phyloP scores from a whole-genome alignment of 192 early-diverging fungal species.

The Fimicolochytrium jonesii region DNA sequence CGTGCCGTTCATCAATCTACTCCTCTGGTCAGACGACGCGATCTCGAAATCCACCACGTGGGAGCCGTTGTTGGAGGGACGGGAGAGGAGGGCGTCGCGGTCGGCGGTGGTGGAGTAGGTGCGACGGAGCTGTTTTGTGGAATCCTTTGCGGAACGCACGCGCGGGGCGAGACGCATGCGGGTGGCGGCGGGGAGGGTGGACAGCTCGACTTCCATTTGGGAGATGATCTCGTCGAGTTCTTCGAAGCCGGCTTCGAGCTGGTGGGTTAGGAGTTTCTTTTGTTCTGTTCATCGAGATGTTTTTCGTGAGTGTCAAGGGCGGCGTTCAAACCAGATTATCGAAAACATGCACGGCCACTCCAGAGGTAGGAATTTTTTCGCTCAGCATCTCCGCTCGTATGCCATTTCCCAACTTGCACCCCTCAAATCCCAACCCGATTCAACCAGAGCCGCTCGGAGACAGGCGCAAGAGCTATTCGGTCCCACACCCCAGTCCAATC shows the following conservation, averaged over 20 bases:
- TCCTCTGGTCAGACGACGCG: conserved; percentile 71
- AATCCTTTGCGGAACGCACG: conserved; percentile 69
- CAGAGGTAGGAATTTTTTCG: no score
- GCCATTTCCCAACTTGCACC: no score
- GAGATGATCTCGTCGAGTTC: conserved; percentile 88
- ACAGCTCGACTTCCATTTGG: conserved; percentile 92
- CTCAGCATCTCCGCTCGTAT: no score
- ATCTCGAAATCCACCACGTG: conserved; percentile 40
- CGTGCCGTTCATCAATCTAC: conserved; percentile 74
- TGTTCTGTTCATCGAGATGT: conserved; percentile 54
- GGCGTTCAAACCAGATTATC: no score
- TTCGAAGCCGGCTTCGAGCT: conserved; percentile 77
- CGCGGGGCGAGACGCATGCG: conserved; percentile 65
- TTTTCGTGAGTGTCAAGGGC: no score
- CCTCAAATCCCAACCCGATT: no score
- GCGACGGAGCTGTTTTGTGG: conserved; percentile 72
- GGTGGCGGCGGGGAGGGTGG: conserved; percentile 61
- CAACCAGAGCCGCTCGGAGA: no score
- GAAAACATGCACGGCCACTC: no score
- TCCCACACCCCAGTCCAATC: no score
- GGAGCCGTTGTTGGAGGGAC: conserved; percentile 1
- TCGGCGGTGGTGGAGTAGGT: conserved; percentile 60
- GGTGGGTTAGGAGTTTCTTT: conserved; percentile 69
- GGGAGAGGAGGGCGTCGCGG: conserved; percentile 43
- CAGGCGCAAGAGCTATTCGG: no score